Evolutionary conservation across 2,329 filamentous ascomycete genomes (phyloP).

Genomic region (Aspergillus clavatus): DNA sequence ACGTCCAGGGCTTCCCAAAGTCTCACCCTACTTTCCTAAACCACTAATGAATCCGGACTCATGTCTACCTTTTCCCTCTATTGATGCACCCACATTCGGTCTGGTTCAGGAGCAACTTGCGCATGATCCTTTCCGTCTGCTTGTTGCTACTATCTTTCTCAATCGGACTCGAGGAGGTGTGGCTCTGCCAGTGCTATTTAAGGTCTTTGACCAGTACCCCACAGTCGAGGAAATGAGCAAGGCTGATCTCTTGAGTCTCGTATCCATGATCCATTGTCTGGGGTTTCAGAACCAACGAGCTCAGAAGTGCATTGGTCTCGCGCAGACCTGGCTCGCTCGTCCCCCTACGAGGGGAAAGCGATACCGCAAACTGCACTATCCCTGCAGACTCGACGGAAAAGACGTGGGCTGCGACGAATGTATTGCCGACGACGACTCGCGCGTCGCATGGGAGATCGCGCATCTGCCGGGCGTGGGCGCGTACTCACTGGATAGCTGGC

Average conservation of each 20-base stretch:
- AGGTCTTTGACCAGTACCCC: slow-evolving; percentile 64
- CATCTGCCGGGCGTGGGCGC: slow-evolving; percentile 72
- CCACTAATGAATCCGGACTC: slow-evolving; percentile 36
- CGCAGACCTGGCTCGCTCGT: slow-evolving; percentile 60
- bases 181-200: slow-evolving; percentile 71
- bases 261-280: slow-evolving; percentile 61
- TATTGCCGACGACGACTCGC: slow-evolving; percentile 46
- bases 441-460: slow-evolving; percentile 72
- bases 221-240: slow-evolving; percentile 59
- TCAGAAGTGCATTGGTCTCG: slow-evolving; percentile 63
- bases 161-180: slow-evolving; percentile 71
- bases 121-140: slow-evolving; percentile 69
- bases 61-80: slow-evolving; percentile 59
- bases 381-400: slow-evolving; percentile 45
- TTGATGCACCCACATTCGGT: slow-evolving; percentile 62
- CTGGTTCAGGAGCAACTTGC: slow-evolving; percentile 79
- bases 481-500: slow-evolving; percentile 85
- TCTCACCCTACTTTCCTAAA: slow-evolving; percentile 43
- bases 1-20: slow-evolving; percentile 23
- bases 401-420: slow-evolving; percentile 46
- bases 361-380: slow-evolving; percentile 55
- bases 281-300: slow-evolving; percentile 68
- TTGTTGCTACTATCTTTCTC: slow-evolving; percentile 78
- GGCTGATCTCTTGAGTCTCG: slow-evolving; percentile 54
- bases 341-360: slow-evolving; percentile 58